Conservation (phyloP, 78 protist species). For the Emiliania huxleyi region DNA sequence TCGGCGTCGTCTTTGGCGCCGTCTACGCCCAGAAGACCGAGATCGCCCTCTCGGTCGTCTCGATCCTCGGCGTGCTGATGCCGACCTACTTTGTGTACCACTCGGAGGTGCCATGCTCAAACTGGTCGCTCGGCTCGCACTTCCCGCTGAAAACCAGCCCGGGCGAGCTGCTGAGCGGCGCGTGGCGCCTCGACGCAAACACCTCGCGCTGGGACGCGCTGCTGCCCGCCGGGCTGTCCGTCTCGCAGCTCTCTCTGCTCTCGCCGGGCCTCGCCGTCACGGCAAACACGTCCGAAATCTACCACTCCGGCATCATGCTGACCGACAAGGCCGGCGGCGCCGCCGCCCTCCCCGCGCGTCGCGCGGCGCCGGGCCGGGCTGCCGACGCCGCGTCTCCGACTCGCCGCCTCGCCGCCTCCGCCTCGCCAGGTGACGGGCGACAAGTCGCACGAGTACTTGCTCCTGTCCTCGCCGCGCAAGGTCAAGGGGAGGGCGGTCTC, state of each 20-base stretch:
- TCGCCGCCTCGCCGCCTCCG: no score
- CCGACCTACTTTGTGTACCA: constrained; percentile 1
- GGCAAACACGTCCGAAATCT: not conserved
- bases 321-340: not conserved
- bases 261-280: not conserved
- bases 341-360: not conserved
- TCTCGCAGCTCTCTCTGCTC: not conserved
- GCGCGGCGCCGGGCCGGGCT: no score
- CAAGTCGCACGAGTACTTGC: not conserved
- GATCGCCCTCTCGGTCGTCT: not conserved
- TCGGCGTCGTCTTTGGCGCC: not conserved
- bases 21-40: not conserved
- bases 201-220: not conserved
- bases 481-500: not conserved
- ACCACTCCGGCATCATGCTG: not conserved
- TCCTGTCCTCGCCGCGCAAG: constrained; percentile 13
- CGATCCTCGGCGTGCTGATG: not conserved
- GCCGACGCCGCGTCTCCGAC: no score
- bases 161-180: not conserved
- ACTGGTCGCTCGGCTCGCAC: not conserved
- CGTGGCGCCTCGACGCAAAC: not conserved
- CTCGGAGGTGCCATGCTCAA: not conserved
- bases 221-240: not conserved
- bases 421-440: not conserved
- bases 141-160: not conserved